Base-by-base conservation (phyloP, 2,329 filamentous ascomycete genomes). In the Ophiostoma himal-ulmi region DNA sequence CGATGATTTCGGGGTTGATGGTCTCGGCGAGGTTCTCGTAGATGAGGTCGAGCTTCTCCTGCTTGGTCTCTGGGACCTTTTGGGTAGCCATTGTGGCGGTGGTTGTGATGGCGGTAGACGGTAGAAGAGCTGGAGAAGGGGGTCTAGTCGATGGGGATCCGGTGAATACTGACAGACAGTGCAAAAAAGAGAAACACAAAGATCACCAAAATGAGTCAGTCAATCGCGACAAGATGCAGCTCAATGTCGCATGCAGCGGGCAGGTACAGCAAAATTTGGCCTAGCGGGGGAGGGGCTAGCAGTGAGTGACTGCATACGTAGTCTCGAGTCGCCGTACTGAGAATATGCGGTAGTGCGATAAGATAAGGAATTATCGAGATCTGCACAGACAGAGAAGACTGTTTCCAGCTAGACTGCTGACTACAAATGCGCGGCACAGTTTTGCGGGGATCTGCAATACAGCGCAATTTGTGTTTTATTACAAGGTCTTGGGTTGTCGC, bases 1-100 rank as follows among this genome's bases (percentile, higher is more conserved):
- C 87, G 77, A 95, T 91, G 73, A 96, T 92, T 77, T 96, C 92
- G 34, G 88, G 88, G 77, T 95, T 94, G 72, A 97, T 85, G 68
- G 92, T 83, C 83, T 97, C 93, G 73, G 89, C 88, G 71, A 96
- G 84, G 79, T 95, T 95, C 78, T 89, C 88, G 73, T 85, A 87
- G 81, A 96, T 96, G 77, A 96, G 85, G 70, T 84, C 84, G 75
- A 94, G 83, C 78, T 89, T 89, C 80, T 92, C 74, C 71, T 74
- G 62, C 72, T 74, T 74, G 37, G 71, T 74, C 72, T 73, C 72
- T 67, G 72, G 73, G 8, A 66, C 67, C 65, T 71, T 74, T 36
- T 26, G 64, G 52, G 70, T 39, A 5, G 73, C 72, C 73, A 74
- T 74, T 64, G 62, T 52, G 62, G n/a, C 22, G 67, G 69, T 37